Percentiles rank a stretch among this genome's conserved stretches.
These are phyloP conservation scores for Citrullus colocynthis DNA, from an alignment of 306 rosid species.

Conservation along the genomic window DNA sequence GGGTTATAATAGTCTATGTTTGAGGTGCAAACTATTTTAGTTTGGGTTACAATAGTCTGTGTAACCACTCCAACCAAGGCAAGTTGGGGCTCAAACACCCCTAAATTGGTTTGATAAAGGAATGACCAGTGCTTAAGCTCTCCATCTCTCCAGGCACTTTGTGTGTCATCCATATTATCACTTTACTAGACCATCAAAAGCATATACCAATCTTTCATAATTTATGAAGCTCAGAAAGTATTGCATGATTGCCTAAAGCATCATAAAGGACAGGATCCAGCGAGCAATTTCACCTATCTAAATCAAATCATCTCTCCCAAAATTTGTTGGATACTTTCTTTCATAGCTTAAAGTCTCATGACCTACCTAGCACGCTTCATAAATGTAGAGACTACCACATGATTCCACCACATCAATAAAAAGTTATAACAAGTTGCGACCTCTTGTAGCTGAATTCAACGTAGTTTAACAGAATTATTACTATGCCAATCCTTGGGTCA, in stretches of 20 bases:
- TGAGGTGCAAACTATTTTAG: too few species aligned
- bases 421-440: not conserved
- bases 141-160: not conserved
- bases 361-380: not conserved
- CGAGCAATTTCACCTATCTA: not conserved
- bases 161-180: not conserved
- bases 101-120: not conserved
- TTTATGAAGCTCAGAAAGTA: not conserved
- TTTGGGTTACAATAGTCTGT: too few species aligned
- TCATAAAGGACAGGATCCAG: not conserved
- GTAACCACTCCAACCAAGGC: too few species aligned
- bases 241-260: not conserved
- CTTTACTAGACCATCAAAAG: not conserved
- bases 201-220: not conserved
- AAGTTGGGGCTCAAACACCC: too few species aligned
- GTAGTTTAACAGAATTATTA: not conserved
- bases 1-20: too few species aligned
- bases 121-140: not conserved
- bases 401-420: not conserved
- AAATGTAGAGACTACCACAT: not conserved
- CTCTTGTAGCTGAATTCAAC: not conserved
- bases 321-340: not conserved
- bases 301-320: not conserved
- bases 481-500: not conserved
- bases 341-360: not conserved